Evolutionary conservation across 208 protist genomes (phyloP).

Genomic region (Leishmania tropica): DNA sequence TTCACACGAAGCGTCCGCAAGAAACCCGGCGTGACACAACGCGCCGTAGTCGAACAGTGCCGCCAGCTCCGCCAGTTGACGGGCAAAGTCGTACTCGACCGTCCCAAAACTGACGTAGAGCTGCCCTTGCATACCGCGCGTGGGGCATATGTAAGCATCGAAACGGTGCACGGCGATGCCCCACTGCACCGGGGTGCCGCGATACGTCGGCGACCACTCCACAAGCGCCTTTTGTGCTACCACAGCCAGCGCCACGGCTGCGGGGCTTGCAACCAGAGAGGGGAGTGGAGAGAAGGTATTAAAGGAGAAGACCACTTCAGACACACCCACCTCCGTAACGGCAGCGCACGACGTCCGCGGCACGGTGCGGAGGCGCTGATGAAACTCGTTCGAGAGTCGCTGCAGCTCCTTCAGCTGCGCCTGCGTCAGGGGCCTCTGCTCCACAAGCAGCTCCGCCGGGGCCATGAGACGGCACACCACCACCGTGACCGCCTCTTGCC

Average conservation of each 20-base stretch:
- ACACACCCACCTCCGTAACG: constrained; percentile 21
- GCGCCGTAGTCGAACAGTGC: constrained; percentile 22
- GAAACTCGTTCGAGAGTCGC: constrained; percentile 16
- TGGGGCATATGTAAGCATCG: constrained; percentile 11
- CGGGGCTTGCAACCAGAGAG: constrained; percentile 20
- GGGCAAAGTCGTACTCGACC: constrained; percentile 22
- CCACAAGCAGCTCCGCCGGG: constrained; percentile 5
- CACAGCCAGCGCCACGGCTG: constrained; percentile 18
- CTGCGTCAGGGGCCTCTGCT: neutral
- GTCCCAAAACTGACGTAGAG: constrained; percentile 27
- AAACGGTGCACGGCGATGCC: constrained; percentile 31
- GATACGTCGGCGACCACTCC: constrained; percentile 18
- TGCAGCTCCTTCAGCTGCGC: constrained; percentile 20
- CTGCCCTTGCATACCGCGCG: constrained; percentile 10
- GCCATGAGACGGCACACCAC: constrained; percentile 27
- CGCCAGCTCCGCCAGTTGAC: constrained; percentile 21
- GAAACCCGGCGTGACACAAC: constrained; percentile 30
- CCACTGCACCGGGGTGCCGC: constrained; percentile 13
- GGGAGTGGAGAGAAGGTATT: constrained; percentile 28
- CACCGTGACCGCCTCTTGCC: constrained; percentile 27
- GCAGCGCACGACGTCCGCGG: constrained; percentile 5
- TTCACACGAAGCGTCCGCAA: constrained; percentile 18
- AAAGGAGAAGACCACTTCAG: constrained; percentile 28
- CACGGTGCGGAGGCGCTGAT: constrained; percentile 20
- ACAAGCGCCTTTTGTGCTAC: constrained; percentile 13